These are phyloP conservation scores for Cyberlindnera mycetangii DNA, from an alignment of 805 yeast genomes.

Conservation along the genomic window DNA sequence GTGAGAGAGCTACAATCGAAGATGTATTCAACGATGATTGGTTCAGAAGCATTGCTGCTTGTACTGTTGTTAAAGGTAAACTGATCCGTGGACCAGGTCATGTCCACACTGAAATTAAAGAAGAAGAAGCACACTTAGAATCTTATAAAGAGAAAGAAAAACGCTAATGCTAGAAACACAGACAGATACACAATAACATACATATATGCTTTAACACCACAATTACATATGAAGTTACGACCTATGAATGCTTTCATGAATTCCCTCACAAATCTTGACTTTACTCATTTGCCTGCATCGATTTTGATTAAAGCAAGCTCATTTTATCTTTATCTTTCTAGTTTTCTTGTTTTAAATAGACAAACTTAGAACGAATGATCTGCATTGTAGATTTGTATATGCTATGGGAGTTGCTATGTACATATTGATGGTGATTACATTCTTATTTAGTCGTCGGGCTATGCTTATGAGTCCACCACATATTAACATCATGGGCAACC, in stretches of 20 bases:
- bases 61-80: constrained; percentile 47
- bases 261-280: neutral
- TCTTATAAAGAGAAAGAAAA: constrained; percentile 33
- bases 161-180: constrained; percentile 2
- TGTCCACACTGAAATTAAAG: constrained; percentile 46
- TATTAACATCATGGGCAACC: constrained; percentile 13
- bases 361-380: too few species aligned
- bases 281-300: neutral
- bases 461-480: constrained; percentile 18
- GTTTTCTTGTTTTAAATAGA: too few species aligned
- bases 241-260: neutral
- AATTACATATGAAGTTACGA: neutral
- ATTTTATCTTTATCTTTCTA: too few species aligned
- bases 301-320: neutral
- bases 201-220: neutral
- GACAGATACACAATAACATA: neutral
- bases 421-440: too few species aligned
- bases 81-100: constrained; percentile 46
- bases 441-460: too few species aligned
- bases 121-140: constrained; percentile 44
- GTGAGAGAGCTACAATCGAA: constrained; percentile 59
- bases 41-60: constrained; percentile 59
- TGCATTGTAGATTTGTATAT: neutral
- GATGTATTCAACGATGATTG: constrained; percentile 70
- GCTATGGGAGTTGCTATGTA: neutral